These are phyloP conservation scores for Gossypium mustelinum DNA, from an alignment of 345 rosid genomes.

Conservation along the genomic window DNA sequence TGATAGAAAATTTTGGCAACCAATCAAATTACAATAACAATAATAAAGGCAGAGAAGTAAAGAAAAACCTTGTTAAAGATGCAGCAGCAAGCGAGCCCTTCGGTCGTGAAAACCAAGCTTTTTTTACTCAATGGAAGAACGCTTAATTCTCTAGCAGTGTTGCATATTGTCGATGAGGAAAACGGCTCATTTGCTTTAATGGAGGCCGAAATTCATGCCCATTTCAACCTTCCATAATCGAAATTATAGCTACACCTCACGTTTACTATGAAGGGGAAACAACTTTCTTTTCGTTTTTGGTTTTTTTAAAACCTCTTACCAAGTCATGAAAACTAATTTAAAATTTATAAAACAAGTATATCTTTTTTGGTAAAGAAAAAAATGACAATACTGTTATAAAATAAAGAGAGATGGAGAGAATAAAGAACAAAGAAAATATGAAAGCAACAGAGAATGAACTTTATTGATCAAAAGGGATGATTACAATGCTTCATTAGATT, in stretches of 20 bases:
- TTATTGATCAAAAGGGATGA: no score
- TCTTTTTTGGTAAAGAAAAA: no score
- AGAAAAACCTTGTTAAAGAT: neutral
- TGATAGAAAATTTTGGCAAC: no score
- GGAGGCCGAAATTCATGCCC: slow-evolving; percentile 3
- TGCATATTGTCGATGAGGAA: neutral
- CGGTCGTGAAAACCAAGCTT: neutral
- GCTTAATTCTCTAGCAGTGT: neutral
- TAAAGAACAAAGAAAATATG: no score
- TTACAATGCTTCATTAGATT: no score
- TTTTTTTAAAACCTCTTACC: no score
- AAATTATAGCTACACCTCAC: slow-evolving; percentile 5
- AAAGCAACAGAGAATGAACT: no score
- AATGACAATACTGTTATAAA: no score
- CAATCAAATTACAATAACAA: neutral
- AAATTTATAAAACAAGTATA: no score
- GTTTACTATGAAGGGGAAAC: neutral
- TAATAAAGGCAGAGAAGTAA: neutral
- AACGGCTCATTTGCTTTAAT: neutral
- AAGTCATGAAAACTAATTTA: no score
- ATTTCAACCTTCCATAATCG: neutral
- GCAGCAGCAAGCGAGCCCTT: neutral
- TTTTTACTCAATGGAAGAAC: neutral
- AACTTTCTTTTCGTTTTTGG: no score
- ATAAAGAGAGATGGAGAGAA: no score